Conservation (phyloP, 257 asterid genomes). For the Striga asiatica region DNA sequence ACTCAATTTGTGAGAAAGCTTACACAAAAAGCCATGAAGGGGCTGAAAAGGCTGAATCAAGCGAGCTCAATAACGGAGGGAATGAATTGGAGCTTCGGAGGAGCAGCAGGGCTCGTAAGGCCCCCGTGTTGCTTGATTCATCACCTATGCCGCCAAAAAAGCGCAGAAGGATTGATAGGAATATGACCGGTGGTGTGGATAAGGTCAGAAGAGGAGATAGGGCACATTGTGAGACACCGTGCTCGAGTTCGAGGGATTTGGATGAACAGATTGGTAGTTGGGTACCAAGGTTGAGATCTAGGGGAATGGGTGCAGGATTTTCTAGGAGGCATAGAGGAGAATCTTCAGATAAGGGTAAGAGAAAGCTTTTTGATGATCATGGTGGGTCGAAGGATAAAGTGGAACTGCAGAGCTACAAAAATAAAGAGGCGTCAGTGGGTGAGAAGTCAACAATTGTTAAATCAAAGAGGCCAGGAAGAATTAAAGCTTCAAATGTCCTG, state of each 20-base stretch:
- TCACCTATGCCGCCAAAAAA: slow-evolving; percentile 78
- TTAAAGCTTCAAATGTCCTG: slow-evolving; percentile 37
- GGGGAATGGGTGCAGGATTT: slow-evolving; percentile 23
- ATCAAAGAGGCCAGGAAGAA: slow-evolving; percentile 52
- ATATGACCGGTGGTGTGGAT: slow-evolving; percentile 22
- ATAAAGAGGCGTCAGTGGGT: slow-evolving; percentile 23
- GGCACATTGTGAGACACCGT: slow-evolving; percentile 26
- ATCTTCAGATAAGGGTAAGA: slow-evolving; percentile 37
- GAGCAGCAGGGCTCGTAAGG: slow-evolving; percentile 75
- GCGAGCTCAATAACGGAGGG: slow-evolving; percentile 28
- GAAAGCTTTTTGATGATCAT: slow-evolving; percentile 51
- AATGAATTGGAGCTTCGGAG: slow-evolving; percentile 55
- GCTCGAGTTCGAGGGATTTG: slow-evolving; percentile 35
- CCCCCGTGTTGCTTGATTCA: slow-evolving; percentile 84
- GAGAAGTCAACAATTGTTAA: slow-evolving; percentile 45
- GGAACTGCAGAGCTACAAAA: slow-evolving; percentile 22
- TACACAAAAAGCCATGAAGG: slow-evolving; percentile 44
- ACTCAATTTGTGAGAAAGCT: slow-evolving; percentile 66
- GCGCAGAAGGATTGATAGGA: slow-evolving; percentile 43
- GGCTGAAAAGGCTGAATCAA: slow-evolving; percentile 27
- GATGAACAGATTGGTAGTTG: slow-evolving; percentile 38
- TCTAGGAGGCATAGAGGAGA: slow-evolving; percentile 26
- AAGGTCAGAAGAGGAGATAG: slow-evolving; percentile 28
- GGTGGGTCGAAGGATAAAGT: slow-evolving; percentile 34
- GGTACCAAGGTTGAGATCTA: slow-evolving; percentile 61